Evolutionary conservation across 1,139 yeast species (phyloP).

Genomic region (Starmera stellimalicola): DNA sequence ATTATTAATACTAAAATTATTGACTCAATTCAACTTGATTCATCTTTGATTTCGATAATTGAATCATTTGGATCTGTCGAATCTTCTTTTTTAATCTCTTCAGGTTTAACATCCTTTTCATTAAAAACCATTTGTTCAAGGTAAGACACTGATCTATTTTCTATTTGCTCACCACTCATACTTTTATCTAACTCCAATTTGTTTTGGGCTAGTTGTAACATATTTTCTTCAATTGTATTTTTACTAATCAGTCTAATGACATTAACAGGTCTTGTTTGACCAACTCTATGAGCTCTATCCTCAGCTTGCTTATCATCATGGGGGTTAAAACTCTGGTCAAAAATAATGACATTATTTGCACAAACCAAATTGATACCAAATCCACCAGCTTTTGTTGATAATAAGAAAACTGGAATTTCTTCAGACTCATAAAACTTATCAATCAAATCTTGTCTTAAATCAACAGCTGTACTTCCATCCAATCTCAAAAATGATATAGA

Average conservation of each 20-base stretch:
- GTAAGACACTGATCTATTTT: slow-evolving; percentile 14
- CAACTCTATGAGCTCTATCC: slow-evolving; percentile 96
- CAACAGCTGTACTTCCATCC: slow-evolving; percentile 93
- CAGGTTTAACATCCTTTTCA: slow-evolving; percentile 2
- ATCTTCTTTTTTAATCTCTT: slow-evolving; percentile 1
- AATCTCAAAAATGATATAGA: slow-evolving; percentile 70
- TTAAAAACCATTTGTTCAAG: slow-evolving; percentile 17
- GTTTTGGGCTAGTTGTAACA: slow-evolving; percentile 77
- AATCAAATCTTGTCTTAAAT: slow-evolving; percentile 83
- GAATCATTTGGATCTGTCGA: too few species aligned
- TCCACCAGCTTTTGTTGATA: slow-evolving; percentile 96
- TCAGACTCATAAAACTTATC: slow-evolving; percentile 82
- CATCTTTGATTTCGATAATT: too few species aligned
- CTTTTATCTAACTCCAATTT: slow-evolving; percentile 70
- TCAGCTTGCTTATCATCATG: slow-evolving; percentile 99
- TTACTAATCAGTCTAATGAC: slow-evolving; percentile 70
- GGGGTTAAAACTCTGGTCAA: slow-evolving; percentile 92
- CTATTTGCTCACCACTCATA: slow-evolving; percentile 21
- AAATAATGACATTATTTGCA: slow-evolving; percentile 86
- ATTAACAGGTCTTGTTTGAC: slow-evolving; percentile 81
- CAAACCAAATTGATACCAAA: slow-evolving; percentile 95
- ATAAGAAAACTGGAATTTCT: slow-evolving; percentile 72
- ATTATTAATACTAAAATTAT: too few species aligned
- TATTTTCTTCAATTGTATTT: slow-evolving; percentile 82
- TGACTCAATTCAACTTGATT: too few species aligned